These are phyloP conservation scores for Persicaria tinctoria DNA, from an alignment of 148 eudicot genomes.

Conservation along the genomic window DNA sequence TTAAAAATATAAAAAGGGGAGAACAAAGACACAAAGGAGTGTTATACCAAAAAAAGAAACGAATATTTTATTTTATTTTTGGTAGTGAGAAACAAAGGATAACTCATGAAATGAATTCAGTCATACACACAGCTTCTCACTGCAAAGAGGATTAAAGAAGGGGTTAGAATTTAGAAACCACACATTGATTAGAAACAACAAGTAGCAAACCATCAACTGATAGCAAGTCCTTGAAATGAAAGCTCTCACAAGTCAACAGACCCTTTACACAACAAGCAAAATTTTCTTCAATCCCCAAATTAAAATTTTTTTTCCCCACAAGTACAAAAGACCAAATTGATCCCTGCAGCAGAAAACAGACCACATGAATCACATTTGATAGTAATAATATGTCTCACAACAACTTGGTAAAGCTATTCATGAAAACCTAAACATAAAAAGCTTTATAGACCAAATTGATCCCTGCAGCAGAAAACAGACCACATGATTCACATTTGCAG, in stretches of 20 bases:
- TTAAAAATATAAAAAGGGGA: too few species aligned
- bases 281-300: not conserved
- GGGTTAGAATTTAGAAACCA: not conserved
- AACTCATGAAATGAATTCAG: conserved; percentile 22
- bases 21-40: too few species aligned
- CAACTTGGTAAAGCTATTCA: conserved; percentile 7
- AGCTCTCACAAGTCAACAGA: not conserved
- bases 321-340: conserved; percentile 19
- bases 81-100: too few species aligned
- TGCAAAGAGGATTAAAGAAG: not conserved
- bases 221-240: too few species aligned
- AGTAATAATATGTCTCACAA: not conserved
- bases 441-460: too few species aligned
- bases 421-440: not conserved
- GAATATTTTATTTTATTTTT: too few species aligned
- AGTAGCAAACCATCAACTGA: not conserved
- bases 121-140: not conserved
- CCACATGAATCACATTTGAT: conserved; percentile 8
- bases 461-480: too few species aligned
- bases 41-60: too few species aligned
- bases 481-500: too few species aligned
- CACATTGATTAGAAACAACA: not conserved
- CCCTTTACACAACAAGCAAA: not conserved
- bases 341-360: conserved; percentile 11
- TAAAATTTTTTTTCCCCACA: conserved; percentile 1